Evolutionary conservation across 2,329 filamentous ascomycete genomes (phyloP), one percentile per base, ranked within the genome.

Genomic region (Saccharata proteae): DNA sequence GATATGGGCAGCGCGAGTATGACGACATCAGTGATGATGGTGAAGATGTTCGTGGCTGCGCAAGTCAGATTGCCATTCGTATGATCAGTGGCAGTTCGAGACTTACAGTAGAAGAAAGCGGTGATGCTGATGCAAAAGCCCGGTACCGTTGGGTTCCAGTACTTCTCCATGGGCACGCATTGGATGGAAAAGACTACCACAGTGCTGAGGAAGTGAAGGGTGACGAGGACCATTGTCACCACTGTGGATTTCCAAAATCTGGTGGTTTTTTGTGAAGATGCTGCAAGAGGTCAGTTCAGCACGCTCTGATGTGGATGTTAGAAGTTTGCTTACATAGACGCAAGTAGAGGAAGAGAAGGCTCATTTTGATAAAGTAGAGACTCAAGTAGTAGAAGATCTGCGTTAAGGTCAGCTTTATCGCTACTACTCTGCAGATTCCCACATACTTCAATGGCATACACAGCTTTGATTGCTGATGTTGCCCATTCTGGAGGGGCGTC

Each of bases 281-380:
- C 24, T 16, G 24, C 24, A 26, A 16, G 24, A 13, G 15, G 12
- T 13, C 12, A 8, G 12, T 3, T 26, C 24, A 26, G 24, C 12
- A 15, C 12, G 3, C 3, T n/a, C n/a, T n/a, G n/a, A 10, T 13
- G 4, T 16, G 4, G 12, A 26, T 4, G 23, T 10, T 9, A 8
- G n/a, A 5, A 16, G 24, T 6, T 15, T 7, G 16, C 24, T 26
- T 26, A 26, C 24, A 13, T 16, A 26, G 16, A 6, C 24, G 24
- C 15, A 26, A 16, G 24, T 26, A 26, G n/a, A 26, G 24, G n/a
- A 26, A 26, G 4, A 26, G 24, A 7, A 26, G 16, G 11, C 13
- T 15, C 24, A 26, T 26, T 16, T 26, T 26, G 12, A 26, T 26
- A 16, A 26, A 26, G 16, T 15, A 26, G 12, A 26, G 13, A 16